A percentile compares a stretch with the other conserved stretches of the same genome.
phyloP scores from a whole-genome alignment of 495 filamentous ascomycete species.

The Penicillium herquei region DNA sequence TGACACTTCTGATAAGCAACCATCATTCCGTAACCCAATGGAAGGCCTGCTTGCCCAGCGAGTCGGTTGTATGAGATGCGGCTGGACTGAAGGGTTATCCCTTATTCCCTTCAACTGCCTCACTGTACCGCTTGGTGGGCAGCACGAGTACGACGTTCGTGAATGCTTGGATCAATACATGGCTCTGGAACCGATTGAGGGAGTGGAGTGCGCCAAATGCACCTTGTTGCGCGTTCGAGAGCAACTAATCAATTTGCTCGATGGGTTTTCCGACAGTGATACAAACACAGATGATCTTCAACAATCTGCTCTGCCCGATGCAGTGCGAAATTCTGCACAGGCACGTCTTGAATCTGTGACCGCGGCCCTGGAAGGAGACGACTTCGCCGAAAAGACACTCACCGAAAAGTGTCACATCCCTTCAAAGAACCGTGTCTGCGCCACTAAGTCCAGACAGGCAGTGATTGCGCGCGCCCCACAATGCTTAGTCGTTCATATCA shows the following conservation, averaged over 20 bases:
- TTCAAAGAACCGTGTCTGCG: slow-evolving; percentile 61
- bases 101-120: slow-evolving; percentile 93
- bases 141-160: slow-evolving; percentile 59
- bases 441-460: slow-evolving; percentile 85
- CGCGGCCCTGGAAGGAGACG: slow-evolving; percentile 70
- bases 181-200: slow-evolving; percentile 75
- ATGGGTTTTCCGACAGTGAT: slow-evolving; percentile 32
- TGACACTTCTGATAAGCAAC: slow-evolving; percentile 7
- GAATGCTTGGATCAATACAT: slow-evolving; percentile 86
- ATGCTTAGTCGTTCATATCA: slow-evolving; percentile 81
- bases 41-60: slow-evolving; percentile 87
- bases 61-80: slow-evolving; percentile 83
- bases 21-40: slow-evolving; percentile 60
- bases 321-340: slow-evolving; percentile 34
- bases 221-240: slow-evolving; percentile 61
- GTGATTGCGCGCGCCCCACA: slow-evolving; percentile 79
- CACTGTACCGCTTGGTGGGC: slow-evolving; percentile 71
- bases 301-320: slow-evolving; percentile 24
- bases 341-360: slow-evolving; percentile 61
- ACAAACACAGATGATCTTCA: slow-evolving; percentile 15
- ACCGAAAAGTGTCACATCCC: slow-evolving; percentile 70
- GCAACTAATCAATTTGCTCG: slow-evolving; percentile 48
- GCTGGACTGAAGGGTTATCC: slow-evolving; percentile 80
- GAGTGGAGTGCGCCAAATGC: slow-evolving; percentile 90
- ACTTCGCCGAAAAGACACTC: slow-evolving; percentile 75